Base-by-base conservation (phyloP, 768 basidiomycete genomes). In the Collybia mongolica region DNA sequence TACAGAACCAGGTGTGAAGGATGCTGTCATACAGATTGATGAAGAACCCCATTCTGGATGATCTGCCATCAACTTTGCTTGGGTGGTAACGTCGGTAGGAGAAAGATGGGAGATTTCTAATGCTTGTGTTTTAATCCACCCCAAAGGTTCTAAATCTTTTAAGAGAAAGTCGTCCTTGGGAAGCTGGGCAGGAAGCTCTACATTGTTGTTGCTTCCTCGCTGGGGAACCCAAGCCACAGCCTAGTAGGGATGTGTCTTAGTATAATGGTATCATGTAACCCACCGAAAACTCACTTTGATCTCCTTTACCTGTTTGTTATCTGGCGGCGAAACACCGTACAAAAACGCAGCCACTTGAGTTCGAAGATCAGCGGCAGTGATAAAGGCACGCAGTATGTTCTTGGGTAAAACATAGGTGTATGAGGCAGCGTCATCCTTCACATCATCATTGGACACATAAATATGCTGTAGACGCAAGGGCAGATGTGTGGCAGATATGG, bases 371-470 rank as follows among this genome's bases (percentile, higher is more conserved):
- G 94, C 83, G 17, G 93, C 88, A 18, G 88, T 82, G 59, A 98
- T 89, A 73, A 99, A 98, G 2, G 93, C 88, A 41, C 91, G 88
- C 26, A 99, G 76, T 46, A 98, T 80, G 67, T 99, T 99, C 80
- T 99, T 99, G 23, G 97, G 95, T 46, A 99, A 76, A 47, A 99
- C 93, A 61, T 92, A 98, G 35, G 97, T 99, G 68, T 81, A 93
- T 6, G 91, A 91, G 19, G 88, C 85, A 4, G 95, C 93, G 61
- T 98, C 97, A 63, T 99, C 97, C 69, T 96, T 96, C 62, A 99
- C 95, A 63, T 99, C 96, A 61, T 99, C 97, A 63, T 98, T 99
- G 37, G 94, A 96, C 26, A 99, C 97, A 67, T 97, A 98, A 69
- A 98, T 97, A 65, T 99, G 95, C 65, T 98, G 95, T 53, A 98